Conservation (phyloP, 2,329 filamentous ascomycete genomes). For the Fusarium subtropicale region DNA sequence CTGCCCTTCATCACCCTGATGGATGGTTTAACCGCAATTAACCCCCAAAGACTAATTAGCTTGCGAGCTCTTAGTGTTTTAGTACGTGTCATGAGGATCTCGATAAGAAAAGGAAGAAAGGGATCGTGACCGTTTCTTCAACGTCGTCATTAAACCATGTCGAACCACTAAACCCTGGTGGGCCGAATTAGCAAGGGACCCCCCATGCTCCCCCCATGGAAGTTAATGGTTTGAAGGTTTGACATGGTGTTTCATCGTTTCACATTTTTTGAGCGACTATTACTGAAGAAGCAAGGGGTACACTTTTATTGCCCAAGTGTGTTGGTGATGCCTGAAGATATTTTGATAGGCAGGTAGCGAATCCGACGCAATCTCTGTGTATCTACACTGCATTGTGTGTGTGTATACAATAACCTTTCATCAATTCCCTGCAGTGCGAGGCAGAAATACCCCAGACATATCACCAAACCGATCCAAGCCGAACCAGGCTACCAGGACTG, state of each 20-base stretch:
- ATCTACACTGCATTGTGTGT: background rate
- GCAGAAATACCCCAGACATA: slow-evolving; percentile 1
- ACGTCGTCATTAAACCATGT: slow-evolving; percentile 14
- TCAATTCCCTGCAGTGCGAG: slow-evolving; percentile 18
- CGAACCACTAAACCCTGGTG: slow-evolving; percentile 9
- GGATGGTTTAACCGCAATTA: slow-evolving; percentile 9
- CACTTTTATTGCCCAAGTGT: background rate
- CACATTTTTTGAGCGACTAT: slow-evolving; percentile 10
- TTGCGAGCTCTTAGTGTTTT: slow-evolving; percentile 5
- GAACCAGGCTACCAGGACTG: background rate
- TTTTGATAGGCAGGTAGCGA: background rate
- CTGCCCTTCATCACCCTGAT: background rate
- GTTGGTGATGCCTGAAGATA: background rate
- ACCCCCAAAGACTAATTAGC: slow-evolving; percentile 24
- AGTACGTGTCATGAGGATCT: slow-evolving; percentile 11
- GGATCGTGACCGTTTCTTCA: slow-evolving; percentile 8
- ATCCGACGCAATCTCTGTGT: background rate
- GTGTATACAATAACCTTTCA: background rate
- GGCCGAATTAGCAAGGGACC: slow-evolving; percentile 25
- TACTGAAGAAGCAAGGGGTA: background rate
- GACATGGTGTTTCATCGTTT: slow-evolving; percentile 38
- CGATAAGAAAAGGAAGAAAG: slow-evolving; percentile 1
- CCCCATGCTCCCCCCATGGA: slow-evolving; percentile 28
- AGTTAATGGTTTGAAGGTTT: slow-evolving; percentile 31
- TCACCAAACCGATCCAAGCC: background rate